A percentile compares a stretch with the other conserved stretches of the same genome.
Conservation (phyloP, 176 grass and related monocot species). For the Puccinellia tenuiflora region DNA sequence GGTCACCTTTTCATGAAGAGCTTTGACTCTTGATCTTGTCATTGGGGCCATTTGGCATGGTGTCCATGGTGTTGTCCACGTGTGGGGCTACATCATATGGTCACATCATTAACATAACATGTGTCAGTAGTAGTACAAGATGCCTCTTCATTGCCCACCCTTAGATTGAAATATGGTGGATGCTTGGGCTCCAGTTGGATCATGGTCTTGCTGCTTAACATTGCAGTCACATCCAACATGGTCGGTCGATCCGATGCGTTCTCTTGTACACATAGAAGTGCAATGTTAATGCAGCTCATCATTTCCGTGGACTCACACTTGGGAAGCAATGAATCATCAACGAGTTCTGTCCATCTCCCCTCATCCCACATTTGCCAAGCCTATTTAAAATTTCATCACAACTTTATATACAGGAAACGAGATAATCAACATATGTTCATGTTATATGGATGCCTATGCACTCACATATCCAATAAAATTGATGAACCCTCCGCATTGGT, state of each 20-base stretch:
- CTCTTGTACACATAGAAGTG: constrained; percentile 9
- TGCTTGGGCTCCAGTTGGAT: neutral
- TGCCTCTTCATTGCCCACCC: neutral
- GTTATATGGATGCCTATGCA: neutral
- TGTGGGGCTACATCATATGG: no score
- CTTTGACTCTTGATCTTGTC: no score
- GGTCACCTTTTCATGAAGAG: no score
- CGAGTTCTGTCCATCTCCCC: neutral
- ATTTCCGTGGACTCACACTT: neutral
- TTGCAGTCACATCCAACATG: neutral
- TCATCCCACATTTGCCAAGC: neutral
- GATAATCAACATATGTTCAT: neutral
- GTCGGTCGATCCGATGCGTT: neutral
- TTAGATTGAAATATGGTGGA: neutral
- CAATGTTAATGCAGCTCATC: constrained; percentile 3
- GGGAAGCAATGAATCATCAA: neutral
- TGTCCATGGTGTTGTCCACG: no score
- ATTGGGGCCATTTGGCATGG: no score
- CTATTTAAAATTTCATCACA: neutral
- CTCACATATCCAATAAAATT: neutral
- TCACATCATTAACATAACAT: neutral
- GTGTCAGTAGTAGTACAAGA: neutral
- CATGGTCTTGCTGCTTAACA: neutral
- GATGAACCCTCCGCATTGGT: neutral
- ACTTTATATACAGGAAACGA: neutral